These are phyloP conservation scores for Pezicula radicicola DNA, from an alignment of 2,329 filamentous ascomycete genomes.

Conservation along the genomic window DNA sequence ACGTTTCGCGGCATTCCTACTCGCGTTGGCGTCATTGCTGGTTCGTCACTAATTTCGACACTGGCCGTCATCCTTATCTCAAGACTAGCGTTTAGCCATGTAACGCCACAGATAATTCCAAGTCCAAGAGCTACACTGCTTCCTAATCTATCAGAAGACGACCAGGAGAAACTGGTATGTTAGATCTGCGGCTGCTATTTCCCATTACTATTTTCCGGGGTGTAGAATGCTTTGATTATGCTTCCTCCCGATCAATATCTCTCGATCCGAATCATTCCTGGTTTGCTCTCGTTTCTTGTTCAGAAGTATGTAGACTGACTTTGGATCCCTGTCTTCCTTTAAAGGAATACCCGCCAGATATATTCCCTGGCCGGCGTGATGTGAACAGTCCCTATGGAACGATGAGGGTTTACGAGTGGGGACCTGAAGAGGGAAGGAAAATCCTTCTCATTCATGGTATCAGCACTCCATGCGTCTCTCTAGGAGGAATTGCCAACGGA, in stretches of 20 bases:
- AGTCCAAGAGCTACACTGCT: slow-evolving; percentile 21
- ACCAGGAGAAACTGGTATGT: slow-evolving; percentile 38
- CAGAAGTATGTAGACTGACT: too few relatives aligned
- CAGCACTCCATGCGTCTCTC: slow-evolving; percentile 69
- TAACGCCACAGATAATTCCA: slow-evolving; percentile 11
- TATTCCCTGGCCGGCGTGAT: slow-evolving; percentile 66
- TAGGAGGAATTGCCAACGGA: slow-evolving; percentile 63
- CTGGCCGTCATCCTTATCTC: slow-evolving; percentile 11
- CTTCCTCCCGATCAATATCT: too few relatives aligned
- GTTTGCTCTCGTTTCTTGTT: too few relatives aligned
- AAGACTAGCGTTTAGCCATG: slow-evolving; percentile 5
- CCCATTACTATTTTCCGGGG: too few relatives aligned
- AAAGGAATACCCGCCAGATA: slow-evolving; percentile 60
- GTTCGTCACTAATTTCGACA: slow-evolving; percentile 15
- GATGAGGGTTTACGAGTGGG: slow-evolving; percentile 77
- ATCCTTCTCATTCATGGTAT: slow-evolving; percentile 80
- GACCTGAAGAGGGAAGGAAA: slow-evolving; percentile 66
- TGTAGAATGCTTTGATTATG: too few relatives aligned
- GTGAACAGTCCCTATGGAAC: slow-evolving; percentile 68
- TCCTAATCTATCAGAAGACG: slow-evolving; percentile 18
- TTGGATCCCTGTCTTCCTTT: too few relatives aligned
- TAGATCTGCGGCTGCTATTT: too few relatives aligned
- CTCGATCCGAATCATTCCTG: too few relatives aligned
- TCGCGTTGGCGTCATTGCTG: neutral
- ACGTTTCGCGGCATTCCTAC: neutral